phyloP scores from a whole-genome alignment of 2,329 filamentous ascomycete species.

The Plectosphaerella sp. region DNA sequence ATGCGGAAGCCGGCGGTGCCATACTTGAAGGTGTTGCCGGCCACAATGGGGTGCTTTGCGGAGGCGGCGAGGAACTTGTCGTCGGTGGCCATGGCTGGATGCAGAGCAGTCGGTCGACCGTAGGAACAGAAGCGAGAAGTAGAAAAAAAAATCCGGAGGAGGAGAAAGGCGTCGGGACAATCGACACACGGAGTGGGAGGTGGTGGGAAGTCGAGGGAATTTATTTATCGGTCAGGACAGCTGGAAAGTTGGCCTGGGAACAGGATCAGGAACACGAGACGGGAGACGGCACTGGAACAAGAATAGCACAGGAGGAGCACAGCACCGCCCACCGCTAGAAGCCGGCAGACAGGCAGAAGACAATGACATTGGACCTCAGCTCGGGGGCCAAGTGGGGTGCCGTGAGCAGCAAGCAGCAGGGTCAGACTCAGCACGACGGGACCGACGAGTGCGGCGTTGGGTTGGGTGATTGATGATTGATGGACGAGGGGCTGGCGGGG shows the following conservation, averaged over 20 bases:
- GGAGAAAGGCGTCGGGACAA: background rate
- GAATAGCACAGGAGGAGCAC: background rate
- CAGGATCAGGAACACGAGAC: background rate
- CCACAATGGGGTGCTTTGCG: slow-evolving; percentile 55
- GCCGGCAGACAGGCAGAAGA: background rate
- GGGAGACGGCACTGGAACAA: background rate
- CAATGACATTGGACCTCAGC: background rate
- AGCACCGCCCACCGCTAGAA: background rate
- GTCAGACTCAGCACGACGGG: too few relatives aligned
- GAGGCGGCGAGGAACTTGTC: slow-evolving; percentile 55
- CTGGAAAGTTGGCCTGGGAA: background rate
- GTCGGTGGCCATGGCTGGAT: slow-evolving; percentile 37
- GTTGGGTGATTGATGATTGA: too few relatives aligned
- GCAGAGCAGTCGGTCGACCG: slow-evolving; percentile 1
- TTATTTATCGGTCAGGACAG: slow-evolving; percentile 9
- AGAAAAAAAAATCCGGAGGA: background rate
- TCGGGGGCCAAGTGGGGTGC: background rate
- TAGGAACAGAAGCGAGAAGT: slow-evolving; percentile 5
- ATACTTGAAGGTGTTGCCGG: slow-evolving; percentile 56
- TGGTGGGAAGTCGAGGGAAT: slow-evolving; percentile 1
- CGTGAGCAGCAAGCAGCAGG: too few relatives aligned
- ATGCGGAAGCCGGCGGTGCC: slow-evolving; percentile 66
- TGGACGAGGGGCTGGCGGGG: too few relatives aligned
- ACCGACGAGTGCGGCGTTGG: too few relatives aligned
- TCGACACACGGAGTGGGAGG: slow-evolving; percentile 2